Conservation (phyloP, 2,329 filamentous ascomycete species). For the Fusarium bulbicola region DNA sequence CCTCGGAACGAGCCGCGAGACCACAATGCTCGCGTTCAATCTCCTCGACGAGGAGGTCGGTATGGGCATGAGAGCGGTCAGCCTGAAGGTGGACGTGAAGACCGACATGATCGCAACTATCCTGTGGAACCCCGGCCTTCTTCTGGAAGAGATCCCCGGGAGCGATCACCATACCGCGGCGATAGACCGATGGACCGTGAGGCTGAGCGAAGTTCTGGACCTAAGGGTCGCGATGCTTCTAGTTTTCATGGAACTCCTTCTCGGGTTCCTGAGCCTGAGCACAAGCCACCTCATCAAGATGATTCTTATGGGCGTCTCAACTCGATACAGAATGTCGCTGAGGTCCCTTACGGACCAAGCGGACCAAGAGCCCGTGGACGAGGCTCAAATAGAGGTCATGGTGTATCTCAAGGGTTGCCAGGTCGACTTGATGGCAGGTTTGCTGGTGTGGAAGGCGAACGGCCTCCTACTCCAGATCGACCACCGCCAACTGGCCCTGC, state of each 20-base stretch:
- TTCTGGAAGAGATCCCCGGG: constrained; percentile 45
- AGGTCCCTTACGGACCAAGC: constrained; percentile 66
- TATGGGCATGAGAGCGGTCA: constrained; percentile 44
- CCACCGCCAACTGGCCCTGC: constrained; percentile 63
- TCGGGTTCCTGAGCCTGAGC: constrained; percentile 58
- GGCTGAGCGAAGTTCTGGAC: constrained; percentile 40
- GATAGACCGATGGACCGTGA: constrained; percentile 54
- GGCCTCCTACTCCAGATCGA: constrained; percentile 59
- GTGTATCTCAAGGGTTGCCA: constrained; percentile 49
- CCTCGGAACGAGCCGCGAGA: constrained; percentile 58
- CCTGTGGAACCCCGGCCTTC: constrained; percentile 45
- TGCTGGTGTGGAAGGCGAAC: constrained; percentile 51
- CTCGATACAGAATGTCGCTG: constrained; percentile 56
- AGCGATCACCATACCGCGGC: constrained; percentile 48
- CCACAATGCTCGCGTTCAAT: constrained; percentile 54
- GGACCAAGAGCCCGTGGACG: constrained; percentile 64
- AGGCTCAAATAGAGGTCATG: constrained; percentile 52
- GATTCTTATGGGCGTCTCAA: constrained; percentile 71
- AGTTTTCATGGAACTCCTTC: constrained; percentile 49
- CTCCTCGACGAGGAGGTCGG: constrained; percentile 56
- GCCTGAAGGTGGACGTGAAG: constrained; percentile 55
- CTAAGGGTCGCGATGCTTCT: constrained; percentile 54
- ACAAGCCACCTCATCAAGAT: constrained; percentile 64
- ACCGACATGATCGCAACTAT: constrained; percentile 56
- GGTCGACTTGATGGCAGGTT: constrained; percentile 56